Base-by-base conservation (phyloP, 257 asterid species). In the Solanum dulcamara region DNA sequence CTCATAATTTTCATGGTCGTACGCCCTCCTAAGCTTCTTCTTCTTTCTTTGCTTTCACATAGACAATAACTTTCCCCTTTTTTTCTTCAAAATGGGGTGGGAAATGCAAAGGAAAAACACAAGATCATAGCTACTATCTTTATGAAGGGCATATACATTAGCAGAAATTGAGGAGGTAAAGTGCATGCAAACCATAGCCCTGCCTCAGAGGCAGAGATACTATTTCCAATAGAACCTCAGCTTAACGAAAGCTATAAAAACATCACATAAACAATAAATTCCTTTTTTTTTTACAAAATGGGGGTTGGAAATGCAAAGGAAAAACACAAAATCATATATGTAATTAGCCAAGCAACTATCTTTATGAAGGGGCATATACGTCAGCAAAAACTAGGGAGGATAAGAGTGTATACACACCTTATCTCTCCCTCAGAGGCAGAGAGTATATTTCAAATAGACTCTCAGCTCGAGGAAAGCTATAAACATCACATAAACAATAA, bases 321-420 rank as follows among this genome's bases (percentile, higher is more conserved):
- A 48, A 79, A 48, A 50, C 38, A 48, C 83, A 48, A 79, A 15
- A 85, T 1, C 97, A 64, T 95, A 94, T 98, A 96, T 83, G 92
- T 93, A 95, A 83, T 89, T 88, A 83, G 95, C 85, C 85, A 95
- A 86, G 93, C 98, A 97, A 84, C 89, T 87, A 30, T 89, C 87
- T 77, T 88, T 81, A 24, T 87, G 59, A 30, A 88, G 89, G 55
- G 93, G 91, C 86, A 90, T 70, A 89, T 92, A 93, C 40, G 87
- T 89, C 70, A 96, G 72, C 53, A 93, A 84, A 86, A 92, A 94
- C 83, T 89, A 6, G 22, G 37, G 71, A 62, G 37, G 71, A 15
- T 44, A n/a, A 44, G 51, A 44, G 14, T 44, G 11, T 44, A 44
- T 11, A n/a, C n/a, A n/a, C n/a, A n/a, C n/a, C 8, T 30, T 60